phyloP scores from a whole-genome alignment of 768 basidiomycete species.

The Lentinula aciculospora region DNA sequence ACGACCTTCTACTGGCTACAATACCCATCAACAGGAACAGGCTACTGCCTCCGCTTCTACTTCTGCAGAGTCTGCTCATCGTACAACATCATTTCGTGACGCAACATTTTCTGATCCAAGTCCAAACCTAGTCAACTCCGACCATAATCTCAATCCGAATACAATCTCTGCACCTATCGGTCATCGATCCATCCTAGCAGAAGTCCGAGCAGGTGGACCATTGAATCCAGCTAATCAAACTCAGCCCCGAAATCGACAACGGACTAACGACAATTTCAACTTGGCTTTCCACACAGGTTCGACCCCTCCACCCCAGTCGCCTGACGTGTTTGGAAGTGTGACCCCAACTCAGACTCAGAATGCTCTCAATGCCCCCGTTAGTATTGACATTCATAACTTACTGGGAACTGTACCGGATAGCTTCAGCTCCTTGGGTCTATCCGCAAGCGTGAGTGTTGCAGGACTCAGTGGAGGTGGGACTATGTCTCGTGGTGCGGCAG shows the following conservation, averaged over 20 bases:
- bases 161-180: constrained; percentile 62
- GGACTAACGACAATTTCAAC: neutral
- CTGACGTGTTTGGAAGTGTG: constrained; percentile 21
- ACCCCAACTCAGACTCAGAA: neutral
- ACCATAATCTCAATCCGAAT: neutral
- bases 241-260: neutral
- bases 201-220: constrained; percentile 54
- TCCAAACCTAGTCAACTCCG: neutral
- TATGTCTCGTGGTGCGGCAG: constrained; percentile 33
- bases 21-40: constrained; percentile 12
- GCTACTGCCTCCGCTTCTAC: constrained; percentile 52
- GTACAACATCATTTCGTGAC: constrained; percentile 20
- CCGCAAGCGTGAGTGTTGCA: constrained; percentile 5
- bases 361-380: neutral
- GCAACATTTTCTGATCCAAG: neutral
- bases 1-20: constrained; percentile 13
- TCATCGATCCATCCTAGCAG: constrained; percentile 60
- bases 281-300: neutral
- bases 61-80: constrained; percentile 31
- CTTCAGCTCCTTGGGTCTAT: neutral
- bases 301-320: constrained; percentile 12
- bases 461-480: constrained; percentile 11
- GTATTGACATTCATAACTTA: neutral
- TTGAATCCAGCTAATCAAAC: neutral
- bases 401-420: neutral